Evolutionary conservation across 805 yeast genomes (phyloP).

Genomic region (Candida germanica): DNA sequence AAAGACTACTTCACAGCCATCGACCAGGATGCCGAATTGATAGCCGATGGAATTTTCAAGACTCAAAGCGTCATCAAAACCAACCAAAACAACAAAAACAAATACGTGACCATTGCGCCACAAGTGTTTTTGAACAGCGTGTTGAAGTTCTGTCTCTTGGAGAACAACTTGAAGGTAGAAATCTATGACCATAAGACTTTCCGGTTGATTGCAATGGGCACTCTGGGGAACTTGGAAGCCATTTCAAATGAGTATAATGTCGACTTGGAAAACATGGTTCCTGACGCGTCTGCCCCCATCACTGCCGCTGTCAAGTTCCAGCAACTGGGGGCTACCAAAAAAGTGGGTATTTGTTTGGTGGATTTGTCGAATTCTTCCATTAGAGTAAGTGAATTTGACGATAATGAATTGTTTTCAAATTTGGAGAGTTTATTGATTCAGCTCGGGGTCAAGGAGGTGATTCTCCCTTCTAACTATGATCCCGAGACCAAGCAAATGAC

Average conservation of each 20-base stretch:
- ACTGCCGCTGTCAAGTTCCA: slow-evolving; percentile 38
- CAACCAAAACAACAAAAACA: slow-evolving; percentile 38
- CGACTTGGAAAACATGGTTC: slow-evolving; percentile 60
- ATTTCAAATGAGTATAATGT: slow-evolving; percentile 35
- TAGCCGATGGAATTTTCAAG: slow-evolving; percentile 81
- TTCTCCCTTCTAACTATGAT: slow-evolving; percentile 49
- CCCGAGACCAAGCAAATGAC: slow-evolving; percentile 39
- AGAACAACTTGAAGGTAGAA: slow-evolving; percentile 73
- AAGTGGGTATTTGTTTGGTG: slow-evolving; percentile 75
- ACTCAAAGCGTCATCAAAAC: slow-evolving; percentile 78
- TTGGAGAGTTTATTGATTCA: slow-evolving; percentile 85
- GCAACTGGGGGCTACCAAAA: slow-evolving; percentile 38
- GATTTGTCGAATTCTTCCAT: slow-evolving; percentile 67
- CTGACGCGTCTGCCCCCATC: slow-evolving; percentile 38
- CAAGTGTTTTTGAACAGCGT: slow-evolving; percentile 65
- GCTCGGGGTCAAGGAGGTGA: slow-evolving; percentile 81
- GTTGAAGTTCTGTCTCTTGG: slow-evolving; percentile 63
- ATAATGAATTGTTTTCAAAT: slow-evolving; percentile 84
- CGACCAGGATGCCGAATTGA: slow-evolving; percentile 70
- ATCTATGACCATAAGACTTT: slow-evolving; percentile 67
- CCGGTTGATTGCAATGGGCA: slow-evolving; percentile 56
- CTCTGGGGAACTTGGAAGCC: slow-evolving; percentile 85
- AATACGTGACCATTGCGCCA: slow-evolving; percentile 73
- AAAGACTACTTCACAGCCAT: slow-evolving; percentile 78
- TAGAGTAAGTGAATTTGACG: slow-evolving; percentile 76